Evolutionary conservation across 2,329 filamentous ascomycete species (phyloP).

Genomic region (Penicillium sp.): DNA sequence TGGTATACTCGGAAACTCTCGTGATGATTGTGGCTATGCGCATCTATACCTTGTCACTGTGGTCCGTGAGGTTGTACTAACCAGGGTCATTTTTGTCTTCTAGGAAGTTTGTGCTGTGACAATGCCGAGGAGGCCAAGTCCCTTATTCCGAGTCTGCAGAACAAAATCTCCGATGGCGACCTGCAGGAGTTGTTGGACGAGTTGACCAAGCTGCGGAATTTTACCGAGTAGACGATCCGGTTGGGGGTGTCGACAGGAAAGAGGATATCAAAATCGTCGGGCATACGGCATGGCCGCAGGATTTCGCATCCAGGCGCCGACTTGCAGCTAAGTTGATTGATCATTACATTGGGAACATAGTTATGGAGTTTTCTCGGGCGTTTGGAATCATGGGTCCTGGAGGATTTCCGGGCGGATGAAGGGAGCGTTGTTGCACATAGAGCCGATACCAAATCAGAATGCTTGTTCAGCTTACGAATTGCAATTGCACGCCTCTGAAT

Average conservation of each 20-base stretch:
- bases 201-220: constrained; percentile 73
- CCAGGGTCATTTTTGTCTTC: constrained; percentile 7
- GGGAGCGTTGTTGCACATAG: constrained; percentile 12
- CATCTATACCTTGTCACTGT: neutral
- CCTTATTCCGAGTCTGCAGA: constrained; percentile 81
- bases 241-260: neutral
- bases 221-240: constrained; percentile 38
- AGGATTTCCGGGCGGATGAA: constrained; percentile 5
- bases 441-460: constrained; percentile 4
- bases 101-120: constrained; percentile 89
- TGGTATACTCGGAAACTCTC: neutral
- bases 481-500: neutral
- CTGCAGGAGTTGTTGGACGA: constrained; percentile 87
- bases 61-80: neutral
- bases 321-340: neutral
- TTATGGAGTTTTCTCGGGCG: constrained; percentile 33
- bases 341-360: neutral
- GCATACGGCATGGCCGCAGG: neutral
- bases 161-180: constrained; percentile 89
- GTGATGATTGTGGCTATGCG: constrained; percentile 1
- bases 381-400: constrained; percentile 8
- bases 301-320: neutral
- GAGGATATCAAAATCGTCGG: neutral
- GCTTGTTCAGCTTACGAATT: neutral
- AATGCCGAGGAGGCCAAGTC: constrained; percentile 94